phyloP scores from a whole-genome alignment of 2,329 filamentous ascomycete species.

The Cadophora luteo-olivacea region DNA sequence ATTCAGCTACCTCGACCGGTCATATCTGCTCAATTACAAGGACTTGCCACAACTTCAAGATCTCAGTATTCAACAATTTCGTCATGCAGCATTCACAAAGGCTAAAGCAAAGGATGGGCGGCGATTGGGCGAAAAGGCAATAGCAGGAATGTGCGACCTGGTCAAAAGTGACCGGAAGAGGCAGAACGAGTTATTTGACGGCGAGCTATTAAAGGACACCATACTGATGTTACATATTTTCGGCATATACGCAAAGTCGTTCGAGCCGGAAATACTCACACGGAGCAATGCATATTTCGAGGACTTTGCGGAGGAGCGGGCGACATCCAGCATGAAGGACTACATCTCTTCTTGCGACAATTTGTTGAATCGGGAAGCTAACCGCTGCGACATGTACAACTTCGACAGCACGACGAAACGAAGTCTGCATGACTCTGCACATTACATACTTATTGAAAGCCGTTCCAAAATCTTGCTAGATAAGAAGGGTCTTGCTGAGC shows the following conservation, averaged over 20 bases:
- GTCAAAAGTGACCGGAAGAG: conserved; percentile 73
- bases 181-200: conserved; percentile 61
- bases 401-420: conserved; percentile 84
- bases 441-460: conserved; percentile 72
- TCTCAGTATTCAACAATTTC: conserved; percentile 79
- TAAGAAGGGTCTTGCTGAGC: conserved; percentile 69
- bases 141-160: conserved; percentile 74
- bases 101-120: conserved; percentile 42
- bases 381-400: conserved; percentile 79
- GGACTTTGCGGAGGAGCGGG: conserved; percentile 72
- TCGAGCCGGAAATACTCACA: conserved; percentile 78
- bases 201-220: conserved; percentile 71
- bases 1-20: conserved; percentile 93
- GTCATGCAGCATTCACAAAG: conserved; percentile 56
- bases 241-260: conserved; percentile 77
- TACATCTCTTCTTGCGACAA: conserved; percentile 76
- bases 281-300: conserved; percentile 72
- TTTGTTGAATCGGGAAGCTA: conserved; percentile 75
- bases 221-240: conserved; percentile 88
- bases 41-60: conserved; percentile 78
- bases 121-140: conserved; percentile 49
- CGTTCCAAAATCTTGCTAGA: conserved; percentile 73
- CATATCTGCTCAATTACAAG: conserved; percentile 79
- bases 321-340: conserved; percentile 67
- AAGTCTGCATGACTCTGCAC: conserved; percentile 74